These are phyloP conservation scores for Dunaliella primolecta DNA, from an alignment of 139 green algal genomes.

Conservation along the genomic window DNA sequence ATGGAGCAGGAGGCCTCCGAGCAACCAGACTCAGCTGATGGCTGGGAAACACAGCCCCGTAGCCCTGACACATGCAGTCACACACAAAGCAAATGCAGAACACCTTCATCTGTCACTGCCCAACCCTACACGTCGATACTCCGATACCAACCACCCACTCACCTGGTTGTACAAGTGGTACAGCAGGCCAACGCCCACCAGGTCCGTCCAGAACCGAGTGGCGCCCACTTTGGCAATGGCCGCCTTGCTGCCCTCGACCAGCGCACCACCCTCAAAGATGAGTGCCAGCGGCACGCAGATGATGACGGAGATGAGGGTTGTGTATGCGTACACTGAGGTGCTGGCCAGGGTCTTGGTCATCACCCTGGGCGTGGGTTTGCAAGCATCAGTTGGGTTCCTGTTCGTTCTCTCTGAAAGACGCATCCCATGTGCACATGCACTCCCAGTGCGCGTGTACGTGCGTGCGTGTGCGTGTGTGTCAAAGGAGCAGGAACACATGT, in stretches of 20 bases:
- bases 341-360: slow-evolving; percentile 80
- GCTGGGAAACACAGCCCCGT: too few species aligned
- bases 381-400: too few species aligned
- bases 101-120: too few species aligned
- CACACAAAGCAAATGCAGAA: too few species aligned
- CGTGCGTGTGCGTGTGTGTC: background rate
- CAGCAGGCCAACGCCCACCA: slow-evolving; percentile 89
- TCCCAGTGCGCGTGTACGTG: background rate
- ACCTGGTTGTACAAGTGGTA: slow-evolving; percentile 99
- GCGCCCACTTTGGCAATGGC: slow-evolving; percentile 69
- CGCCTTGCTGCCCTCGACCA: slow-evolving; percentile 40
- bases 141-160: too few species aligned
- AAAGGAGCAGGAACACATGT: too few species aligned
- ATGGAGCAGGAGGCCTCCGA: too few species aligned
- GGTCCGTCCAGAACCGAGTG: slow-evolving; percentile 76
- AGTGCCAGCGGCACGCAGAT: slow-evolving; percentile 86
- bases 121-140: too few species aligned
- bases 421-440: too few species aligned
- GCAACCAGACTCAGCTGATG: too few species aligned
- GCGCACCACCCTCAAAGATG: slow-evolving; percentile 73
- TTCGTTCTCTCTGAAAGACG: too few species aligned
- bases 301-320: slow-evolving; percentile 91
- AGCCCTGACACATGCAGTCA: too few species aligned
- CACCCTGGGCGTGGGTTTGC: slow-evolving; percentile 44
- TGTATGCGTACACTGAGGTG: slow-evolving; percentile 96